phyloP scores from a whole-genome alignment of 2,329 filamentous ascomycete species.

The Aaosphaeria arxii region DNA sequence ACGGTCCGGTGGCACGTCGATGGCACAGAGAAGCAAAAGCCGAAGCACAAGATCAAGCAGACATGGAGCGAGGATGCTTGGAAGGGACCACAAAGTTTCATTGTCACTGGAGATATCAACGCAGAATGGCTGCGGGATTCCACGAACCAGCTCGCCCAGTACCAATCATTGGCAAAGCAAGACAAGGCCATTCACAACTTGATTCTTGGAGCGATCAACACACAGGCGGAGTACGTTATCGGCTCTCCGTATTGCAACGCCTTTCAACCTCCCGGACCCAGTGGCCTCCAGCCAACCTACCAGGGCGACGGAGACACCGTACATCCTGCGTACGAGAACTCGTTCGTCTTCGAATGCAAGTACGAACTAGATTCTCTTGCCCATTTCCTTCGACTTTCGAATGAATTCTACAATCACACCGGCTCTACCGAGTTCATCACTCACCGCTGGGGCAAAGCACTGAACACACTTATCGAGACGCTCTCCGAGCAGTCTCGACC shows the following conservation, averaged over 20 bases:
- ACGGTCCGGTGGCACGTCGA: slow-evolving; percentile 84
- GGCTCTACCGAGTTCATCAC: slow-evolving; percentile 76
- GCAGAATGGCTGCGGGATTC: slow-evolving; percentile 91
- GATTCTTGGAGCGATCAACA: slow-evolving; percentile 91
- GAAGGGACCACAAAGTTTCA: slow-evolving; percentile 85
- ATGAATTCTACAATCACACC: slow-evolving; percentile 82
- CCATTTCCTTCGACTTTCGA: slow-evolving; percentile 80
- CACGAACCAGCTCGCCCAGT: slow-evolving; percentile 89
- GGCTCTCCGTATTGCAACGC: slow-evolving; percentile 96
- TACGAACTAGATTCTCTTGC: slow-evolving; percentile 96
- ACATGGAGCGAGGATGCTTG: slow-evolving; percentile 55
- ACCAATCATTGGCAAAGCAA: slow-evolving; percentile 79
- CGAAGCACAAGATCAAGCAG: slow-evolving; percentile 22
- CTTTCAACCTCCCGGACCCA: slow-evolving; percentile 89
- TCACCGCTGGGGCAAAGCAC: slow-evolving; percentile 71
- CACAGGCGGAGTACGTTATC: slow-evolving; percentile 92
- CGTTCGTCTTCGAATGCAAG: slow-evolving; percentile 94
- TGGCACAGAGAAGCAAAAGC: slow-evolving; percentile 46
- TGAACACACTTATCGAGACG: slow-evolving; percentile 71
- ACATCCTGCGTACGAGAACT: slow-evolving; percentile 81
- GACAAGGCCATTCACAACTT: slow-evolving; percentile 75
- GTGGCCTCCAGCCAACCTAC: slow-evolving; percentile 65
- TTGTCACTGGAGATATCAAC: slow-evolving; percentile 91
- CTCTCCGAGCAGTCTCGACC: slow-evolving; percentile 75
- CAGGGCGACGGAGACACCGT: slow-evolving; percentile 84